Conservation (phyloP, 2,329 filamentous ascomycete genomes). For the Pestalotiopsis sp. region DNA sequence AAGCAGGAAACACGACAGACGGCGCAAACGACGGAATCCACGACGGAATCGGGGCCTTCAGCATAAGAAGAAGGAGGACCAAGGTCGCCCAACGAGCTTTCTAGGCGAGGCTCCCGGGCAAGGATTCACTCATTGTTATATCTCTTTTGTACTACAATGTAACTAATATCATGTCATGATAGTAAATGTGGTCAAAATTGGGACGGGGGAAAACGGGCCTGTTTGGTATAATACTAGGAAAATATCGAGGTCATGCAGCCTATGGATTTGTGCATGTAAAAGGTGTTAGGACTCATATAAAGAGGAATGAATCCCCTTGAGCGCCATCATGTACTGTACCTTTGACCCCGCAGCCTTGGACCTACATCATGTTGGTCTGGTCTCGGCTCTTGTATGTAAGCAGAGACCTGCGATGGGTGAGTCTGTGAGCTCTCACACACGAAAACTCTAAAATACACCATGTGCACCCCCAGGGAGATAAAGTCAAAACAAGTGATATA, state of each 20-base stretch:
- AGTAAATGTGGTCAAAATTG: neutral
- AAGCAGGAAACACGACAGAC: conserved; percentile 29
- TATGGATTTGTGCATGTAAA: neutral
- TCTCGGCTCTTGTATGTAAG: neutral
- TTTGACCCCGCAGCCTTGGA: neutral
- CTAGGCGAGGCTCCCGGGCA: neutral
- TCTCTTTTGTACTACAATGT: neutral
- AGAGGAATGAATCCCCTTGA: neutral
- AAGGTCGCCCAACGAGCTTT: neutral
- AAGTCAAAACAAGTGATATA: no score
- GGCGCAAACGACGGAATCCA: neutral
- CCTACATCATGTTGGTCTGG: neutral
- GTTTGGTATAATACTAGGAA: neutral
- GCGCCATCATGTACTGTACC: neutral
- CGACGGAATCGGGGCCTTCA: neutral
- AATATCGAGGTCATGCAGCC: neutral
- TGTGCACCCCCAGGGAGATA: no score
- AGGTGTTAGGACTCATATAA: neutral
- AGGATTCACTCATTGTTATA: neutral
- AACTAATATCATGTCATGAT: neutral
- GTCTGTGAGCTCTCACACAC: neutral
- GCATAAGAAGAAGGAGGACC: neutral
- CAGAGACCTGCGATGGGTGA: neutral
- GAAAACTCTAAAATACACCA: neutral
- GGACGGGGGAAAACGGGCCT: neutral